These are phyloP conservation scores for Microsporum audouinii DNA, from an alignment of 2,329 filamentous ascomycete species.

Conservation along the genomic window DNA sequence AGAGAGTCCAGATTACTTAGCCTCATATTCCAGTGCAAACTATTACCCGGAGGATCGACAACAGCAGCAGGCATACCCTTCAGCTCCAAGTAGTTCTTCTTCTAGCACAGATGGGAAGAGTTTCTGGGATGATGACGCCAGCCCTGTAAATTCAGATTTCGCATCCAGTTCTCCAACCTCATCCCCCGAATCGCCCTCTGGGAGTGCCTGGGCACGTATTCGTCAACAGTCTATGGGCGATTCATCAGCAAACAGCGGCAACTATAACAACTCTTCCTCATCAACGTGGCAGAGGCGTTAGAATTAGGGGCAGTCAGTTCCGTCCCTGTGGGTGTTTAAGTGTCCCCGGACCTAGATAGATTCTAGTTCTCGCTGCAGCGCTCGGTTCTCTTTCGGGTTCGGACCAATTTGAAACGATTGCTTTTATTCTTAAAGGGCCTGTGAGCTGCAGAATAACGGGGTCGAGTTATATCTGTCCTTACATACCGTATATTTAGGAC, in stretches of 20 bases:
- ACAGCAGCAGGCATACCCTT: not conserved
- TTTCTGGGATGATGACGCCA: constrained; percentile 30
- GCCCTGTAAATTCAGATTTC: constrained; percentile 16
- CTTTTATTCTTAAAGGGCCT: too few relatives aligned
- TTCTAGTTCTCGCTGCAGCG: too few relatives aligned
- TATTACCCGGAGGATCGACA: not conserved
- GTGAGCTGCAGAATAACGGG: too few relatives aligned
- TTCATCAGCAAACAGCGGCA: not conserved
- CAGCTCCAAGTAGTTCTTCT: not conserved
- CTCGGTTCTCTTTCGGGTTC: too few relatives aligned
- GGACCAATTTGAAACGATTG: too few relatives aligned
- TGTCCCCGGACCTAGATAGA: too few relatives aligned
- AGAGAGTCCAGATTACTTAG: not conserved
- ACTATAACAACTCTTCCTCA: constrained; percentile 3
- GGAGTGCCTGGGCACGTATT: constrained; percentile 31
- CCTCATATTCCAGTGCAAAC: not conserved
- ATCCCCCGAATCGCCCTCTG: constrained; percentile 8
- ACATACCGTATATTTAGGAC: too few relatives aligned
- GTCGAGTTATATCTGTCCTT: too few relatives aligned
- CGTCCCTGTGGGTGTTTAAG: not conserved
- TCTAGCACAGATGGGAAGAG: constrained; percentile 8
- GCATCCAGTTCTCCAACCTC: constrained; percentile 4
- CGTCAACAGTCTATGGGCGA: constrained; percentile 12
- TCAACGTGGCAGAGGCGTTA: constrained; percentile 9
- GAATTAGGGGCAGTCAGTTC: not conserved